A percentile compares a stretch with the other conserved stretches of the same genome.
phyloP scores from a whole-genome alignment of 2,329 filamentous ascomycete species.

The Cladosporium oxysporum region DNA sequence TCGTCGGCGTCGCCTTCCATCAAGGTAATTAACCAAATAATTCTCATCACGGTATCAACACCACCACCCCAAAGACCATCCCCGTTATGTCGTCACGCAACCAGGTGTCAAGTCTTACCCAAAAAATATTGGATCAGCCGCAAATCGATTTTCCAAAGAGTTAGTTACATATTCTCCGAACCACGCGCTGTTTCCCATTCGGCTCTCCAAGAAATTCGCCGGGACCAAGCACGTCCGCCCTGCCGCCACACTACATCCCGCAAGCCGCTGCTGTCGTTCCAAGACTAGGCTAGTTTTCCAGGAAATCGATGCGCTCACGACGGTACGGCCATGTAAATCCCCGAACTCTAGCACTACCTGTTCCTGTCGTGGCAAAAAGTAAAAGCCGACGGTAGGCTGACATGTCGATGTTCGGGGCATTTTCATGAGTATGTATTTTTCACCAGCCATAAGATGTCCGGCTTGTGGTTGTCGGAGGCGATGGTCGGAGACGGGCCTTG shows the following conservation, averaged over 20 bases:
- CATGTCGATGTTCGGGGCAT: background rate
- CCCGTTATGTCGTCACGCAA: conserved; percentile 4
- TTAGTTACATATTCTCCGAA: conserved; percentile 8
- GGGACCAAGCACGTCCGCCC: background rate
- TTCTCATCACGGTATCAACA: background rate
- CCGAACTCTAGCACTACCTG: conserved; percentile 1
- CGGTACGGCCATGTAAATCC: conserved; percentile 6
- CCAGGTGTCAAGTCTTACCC: background rate
- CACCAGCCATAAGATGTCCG: background rate
- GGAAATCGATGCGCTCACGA: conserved; percentile 7
- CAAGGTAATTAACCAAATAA: background rate
- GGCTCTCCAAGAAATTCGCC: conserved; percentile 13
- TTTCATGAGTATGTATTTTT: background rate
- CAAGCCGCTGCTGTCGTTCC: background rate
- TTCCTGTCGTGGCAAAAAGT: background rate
- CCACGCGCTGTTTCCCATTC: conserved; percentile 6
- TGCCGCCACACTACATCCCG: background rate
- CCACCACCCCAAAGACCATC: background rate
- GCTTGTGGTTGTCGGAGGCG: background rate
- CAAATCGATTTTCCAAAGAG: background rate
- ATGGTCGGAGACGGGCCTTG: background rate
- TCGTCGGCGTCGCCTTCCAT: background rate
- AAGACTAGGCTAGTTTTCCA: background rate
- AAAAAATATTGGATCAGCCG: conserved; percentile 6
- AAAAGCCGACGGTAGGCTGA: background rate